phyloP scores from a whole-genome alignment of 345 rosid species.

The Brassica cretica region DNA sequence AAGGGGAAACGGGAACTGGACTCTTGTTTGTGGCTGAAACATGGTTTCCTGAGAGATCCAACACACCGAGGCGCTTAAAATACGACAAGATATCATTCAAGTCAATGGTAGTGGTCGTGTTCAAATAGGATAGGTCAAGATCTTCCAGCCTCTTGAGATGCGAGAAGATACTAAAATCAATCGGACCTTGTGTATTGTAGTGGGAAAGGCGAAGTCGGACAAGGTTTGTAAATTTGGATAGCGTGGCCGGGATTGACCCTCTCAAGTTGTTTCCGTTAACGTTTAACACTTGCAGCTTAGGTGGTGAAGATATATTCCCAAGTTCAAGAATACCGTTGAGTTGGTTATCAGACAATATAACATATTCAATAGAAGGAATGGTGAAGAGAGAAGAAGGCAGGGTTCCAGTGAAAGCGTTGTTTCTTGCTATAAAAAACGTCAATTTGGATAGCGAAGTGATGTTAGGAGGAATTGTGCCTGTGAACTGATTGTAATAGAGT shows the following conservation, averaged over 20 bases:
- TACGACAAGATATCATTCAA: not conserved
- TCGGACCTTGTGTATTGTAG: not conserved
- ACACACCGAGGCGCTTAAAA: not conserved
- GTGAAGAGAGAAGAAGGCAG: not conserved
- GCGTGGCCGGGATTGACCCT: not conserved
- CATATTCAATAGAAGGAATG: not conserved
- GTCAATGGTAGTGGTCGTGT: not conserved
- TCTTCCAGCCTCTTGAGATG: not conserved
- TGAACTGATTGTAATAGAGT: not conserved
- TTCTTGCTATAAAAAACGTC: rapidly evolving
- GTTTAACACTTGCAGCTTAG: not conserved
- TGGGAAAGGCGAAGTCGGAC: not conserved
- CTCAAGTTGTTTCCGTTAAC: not conserved
- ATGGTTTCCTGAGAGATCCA: not conserved
- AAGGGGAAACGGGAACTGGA: not conserved
- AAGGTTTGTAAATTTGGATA: not conserved
- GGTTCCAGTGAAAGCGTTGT: not conserved
- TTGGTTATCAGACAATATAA: not conserved
- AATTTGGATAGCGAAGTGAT: not conserved
- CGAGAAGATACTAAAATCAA: not conserved
- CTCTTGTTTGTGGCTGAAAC: not conserved
- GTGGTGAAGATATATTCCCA: not conserved
- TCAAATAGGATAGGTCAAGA: not conserved
- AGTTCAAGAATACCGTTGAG: not conserved
- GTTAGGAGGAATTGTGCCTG: not conserved